Evolutionary conservation across 176 grass and related monocot genomes (phyloP), one percentile per base, ranked within the genome.

Genomic region (Rhynchospora breviuscula): DNA sequence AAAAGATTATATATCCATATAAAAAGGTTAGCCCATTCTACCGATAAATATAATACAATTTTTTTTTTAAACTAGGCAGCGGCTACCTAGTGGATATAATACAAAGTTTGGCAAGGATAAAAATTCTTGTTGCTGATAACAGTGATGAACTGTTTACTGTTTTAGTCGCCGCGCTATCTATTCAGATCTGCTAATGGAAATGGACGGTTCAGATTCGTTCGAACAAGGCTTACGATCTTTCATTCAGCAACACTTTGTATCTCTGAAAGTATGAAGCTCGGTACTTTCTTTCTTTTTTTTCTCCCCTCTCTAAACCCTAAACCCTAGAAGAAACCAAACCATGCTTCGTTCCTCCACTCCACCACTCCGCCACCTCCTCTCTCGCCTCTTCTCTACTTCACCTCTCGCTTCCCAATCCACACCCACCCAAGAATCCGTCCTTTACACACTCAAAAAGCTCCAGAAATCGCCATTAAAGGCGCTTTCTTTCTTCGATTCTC

Each of bases 391-490:
- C 40, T 81, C 80, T 45, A 63, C 60, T 49, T 79, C 78, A 47
- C 51, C 64, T 35, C 35, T 79, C 26, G 35, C 31, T 21, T 84
- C 25, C 0, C 48, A 49, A 18, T 33, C 40, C 1, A 53, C 65
- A n/a, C 57, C 62, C 9, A 88, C 92, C 62, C 80, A 92, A 12
- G 95, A 98, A 61, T 88, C 95, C 43, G 10, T 98, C 17, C 84
- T 98, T 72, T 98, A 98, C 88, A 79, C 81, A 79, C 85, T 98
- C 75, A 89, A 83, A 53, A 88, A 83, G 79, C 87, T 95, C 86
- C 85, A 91, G 79, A 86, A 87, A 83, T 86, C 89, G 67, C 92
- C 92, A 66, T 44, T 60, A 3, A 78, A 73, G 19, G 95, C 95
- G 11, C 84, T 95, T 10, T 83, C 86, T 87, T 87, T 93, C 88